Evolutionary conservation across 495 filamentous ascomycete species (phyloP), one percentile per base, ranked within the genome.

Genomic region (Venustampulla echinocandica): DNA sequence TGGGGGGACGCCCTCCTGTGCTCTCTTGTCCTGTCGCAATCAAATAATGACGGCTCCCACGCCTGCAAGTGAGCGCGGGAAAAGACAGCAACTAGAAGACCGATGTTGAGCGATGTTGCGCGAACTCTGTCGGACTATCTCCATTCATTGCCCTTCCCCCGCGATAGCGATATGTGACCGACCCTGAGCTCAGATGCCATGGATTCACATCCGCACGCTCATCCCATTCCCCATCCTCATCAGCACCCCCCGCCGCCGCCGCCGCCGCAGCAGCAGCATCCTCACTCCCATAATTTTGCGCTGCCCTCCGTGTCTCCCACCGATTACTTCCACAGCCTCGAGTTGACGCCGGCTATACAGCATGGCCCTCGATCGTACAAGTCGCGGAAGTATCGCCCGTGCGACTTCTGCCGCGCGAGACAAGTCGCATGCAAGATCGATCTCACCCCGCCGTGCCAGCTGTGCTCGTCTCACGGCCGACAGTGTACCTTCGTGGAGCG

Each of bases 401-500:
- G 56, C 47, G 56, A 59, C 28, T 52, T 59, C 36, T 59, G 56
- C 43, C 38, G 56, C 23, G 42, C 38, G 3, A 20, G 56, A 14
- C 52, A 59, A 32, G 53, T 55, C 17, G 53, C 53, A 1, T 59
- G 56, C 41, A 53, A 53, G 38, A 59, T 59, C 15, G 54, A 60
- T 17, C 48, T 46, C 7, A 39, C 52, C 22, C 46, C 53, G 6
- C 61, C 57, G 19, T 66, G 63, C 44, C 49, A 55, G 28, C 54
- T 64, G 23, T 66, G 63, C 42, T 35, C 60, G 2, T 49, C 58
- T 47, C 55, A 60, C 48, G 49, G 57, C 23, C 54, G 58, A 30
- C 45, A 61, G 23, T 66, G 63, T 44, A 66, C 61, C 14, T 66
- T 64, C 41, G 48, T 64, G 14, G 60, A 64, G 30, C 56, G 50